Conservation (phyloP, 2,329 filamentous ascomycete genomes). For the Alternaria triticimaculans region DNA sequence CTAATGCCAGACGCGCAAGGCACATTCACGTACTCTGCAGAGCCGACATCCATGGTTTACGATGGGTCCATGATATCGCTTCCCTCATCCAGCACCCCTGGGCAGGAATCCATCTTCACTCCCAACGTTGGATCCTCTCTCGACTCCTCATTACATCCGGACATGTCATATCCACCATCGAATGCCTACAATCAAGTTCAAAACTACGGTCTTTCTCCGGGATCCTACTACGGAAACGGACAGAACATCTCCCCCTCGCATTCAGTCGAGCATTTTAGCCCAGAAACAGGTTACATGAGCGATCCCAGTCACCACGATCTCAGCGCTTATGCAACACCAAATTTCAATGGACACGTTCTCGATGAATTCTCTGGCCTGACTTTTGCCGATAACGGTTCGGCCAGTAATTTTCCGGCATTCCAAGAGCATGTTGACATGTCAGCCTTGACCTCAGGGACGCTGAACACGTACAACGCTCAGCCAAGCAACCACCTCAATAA, state of each 20-base stretch:
- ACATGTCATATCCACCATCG: slow-evolving; percentile 40
- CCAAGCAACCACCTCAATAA: slow-evolving; percentile 27
- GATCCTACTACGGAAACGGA: slow-evolving; percentile 35
- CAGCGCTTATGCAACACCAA: slow-evolving; percentile 44
- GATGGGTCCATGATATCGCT: slow-evolving; percentile 37
- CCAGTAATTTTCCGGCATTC: slow-evolving; percentile 31
- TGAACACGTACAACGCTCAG: slow-evolving; percentile 43
- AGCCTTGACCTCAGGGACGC: slow-evolving; percentile 31
- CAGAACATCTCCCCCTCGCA: slow-evolving; percentile 47
- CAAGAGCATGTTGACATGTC: slow-evolving; percentile 36
- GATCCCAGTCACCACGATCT: slow-evolving; percentile 42
- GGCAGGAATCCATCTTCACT: slow-evolving; percentile 40
- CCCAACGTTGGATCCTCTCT: slow-evolving; percentile 44
- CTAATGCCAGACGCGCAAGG: slow-evolving; percentile 41
- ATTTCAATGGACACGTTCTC: slow-evolving; percentile 39
- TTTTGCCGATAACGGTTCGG: slow-evolving; percentile 33
- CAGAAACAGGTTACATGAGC: slow-evolving; percentile 43
- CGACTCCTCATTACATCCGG: slow-evolving; percentile 45
- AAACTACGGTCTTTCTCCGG: slow-evolving; percentile 40
- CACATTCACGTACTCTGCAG: slow-evolving; percentile 45
- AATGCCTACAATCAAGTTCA: slow-evolving; percentile 34
- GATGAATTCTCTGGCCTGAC: slow-evolving; percentile 39
- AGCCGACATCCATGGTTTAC: slow-evolving; percentile 43
- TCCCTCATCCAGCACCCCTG: slow-evolving; percentile 26
- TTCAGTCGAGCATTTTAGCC: slow-evolving; percentile 49